Evolutionary conservation across 2,329 filamentous ascomycete genomes (phyloP).

Genomic region (Phialophora macrospora): DNA sequence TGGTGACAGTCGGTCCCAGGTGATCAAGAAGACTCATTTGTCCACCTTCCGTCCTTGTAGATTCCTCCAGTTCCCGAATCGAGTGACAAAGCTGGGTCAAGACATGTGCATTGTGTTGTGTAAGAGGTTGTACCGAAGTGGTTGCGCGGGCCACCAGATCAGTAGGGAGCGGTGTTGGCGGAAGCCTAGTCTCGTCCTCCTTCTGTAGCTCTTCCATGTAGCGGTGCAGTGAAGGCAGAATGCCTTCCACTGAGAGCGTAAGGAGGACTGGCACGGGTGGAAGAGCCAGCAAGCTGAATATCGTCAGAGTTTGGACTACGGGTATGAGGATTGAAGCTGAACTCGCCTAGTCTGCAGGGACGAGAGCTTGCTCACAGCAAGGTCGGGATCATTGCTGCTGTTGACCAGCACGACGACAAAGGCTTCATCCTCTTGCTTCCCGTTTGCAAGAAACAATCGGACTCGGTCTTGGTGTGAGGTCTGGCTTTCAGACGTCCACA

Average conservation of each 20-base stretch:
- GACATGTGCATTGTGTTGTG: conserved; percentile 42
- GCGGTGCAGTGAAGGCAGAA: conserved; percentile 19
- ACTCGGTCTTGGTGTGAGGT: conserved; percentile 4
- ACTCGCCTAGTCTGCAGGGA: conserved; percentile 12
- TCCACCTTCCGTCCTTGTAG: conserved; percentile 30
- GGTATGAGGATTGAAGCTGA: not conserved
- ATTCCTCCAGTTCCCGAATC: conserved; percentile 32
- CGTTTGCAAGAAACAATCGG: not conserved
- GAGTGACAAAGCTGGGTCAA: conserved; percentile 43
- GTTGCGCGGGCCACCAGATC: conserved; percentile 32
- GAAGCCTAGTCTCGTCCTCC: not conserved
- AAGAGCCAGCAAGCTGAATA: conserved; percentile 15
- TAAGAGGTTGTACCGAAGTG: conserved; percentile 35
- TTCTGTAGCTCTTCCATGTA: conserved; percentile 20
- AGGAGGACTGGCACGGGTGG: conserved; percentile 7
- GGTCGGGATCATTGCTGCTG: not conserved
- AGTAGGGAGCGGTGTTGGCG: conserved; percentile 23
- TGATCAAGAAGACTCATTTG: conserved; percentile 20
- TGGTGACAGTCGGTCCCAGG: conserved; percentile 23
- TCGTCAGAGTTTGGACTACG: not conserved
- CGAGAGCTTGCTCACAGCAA: conserved; percentile 7
- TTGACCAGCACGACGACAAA: conserved; percentile 21
- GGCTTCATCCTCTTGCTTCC: not conserved
- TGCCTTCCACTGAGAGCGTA: conserved; percentile 12
- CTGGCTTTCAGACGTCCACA: conserved; percentile 21